These are phyloP conservation scores for Monascus purpureus DNA, from an alignment of 495 filamentous ascomycete species.

Conservation along the genomic window DNA sequence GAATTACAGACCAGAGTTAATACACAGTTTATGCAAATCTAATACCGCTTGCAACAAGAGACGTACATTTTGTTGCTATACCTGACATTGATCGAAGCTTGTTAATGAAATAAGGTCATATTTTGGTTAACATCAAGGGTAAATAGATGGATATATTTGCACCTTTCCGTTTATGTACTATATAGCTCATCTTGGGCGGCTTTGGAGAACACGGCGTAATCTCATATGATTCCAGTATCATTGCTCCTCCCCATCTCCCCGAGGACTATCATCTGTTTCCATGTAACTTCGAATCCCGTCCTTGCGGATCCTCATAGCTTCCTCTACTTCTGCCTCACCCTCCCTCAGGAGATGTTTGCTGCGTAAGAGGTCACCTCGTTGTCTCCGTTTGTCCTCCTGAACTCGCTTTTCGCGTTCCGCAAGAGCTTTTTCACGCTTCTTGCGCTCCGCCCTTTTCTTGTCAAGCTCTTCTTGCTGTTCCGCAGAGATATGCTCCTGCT, in stretches of 20 bases:
- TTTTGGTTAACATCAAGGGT: too few relatives aligned
- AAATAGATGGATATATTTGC: too few relatives aligned
- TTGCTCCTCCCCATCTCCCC: too few relatives aligned
- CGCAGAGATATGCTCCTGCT: constrained; percentile 30
- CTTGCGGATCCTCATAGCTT: constrained; percentile 64
- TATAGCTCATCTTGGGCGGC: too few relatives aligned
- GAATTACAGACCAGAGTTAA: neutral
- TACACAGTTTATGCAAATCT: neutral
- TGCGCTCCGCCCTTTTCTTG: constrained; percentile 48
- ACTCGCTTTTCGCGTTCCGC: constrained; percentile 60
- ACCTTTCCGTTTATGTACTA: too few relatives aligned
- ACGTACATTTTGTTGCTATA: neutral
- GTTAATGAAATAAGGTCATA: constrained; percentile 5
- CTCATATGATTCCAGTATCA: too few relatives aligned
- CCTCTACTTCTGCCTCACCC: constrained; percentile 65
- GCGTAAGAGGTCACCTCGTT: constrained; percentile 48
- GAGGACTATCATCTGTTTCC: neutral
- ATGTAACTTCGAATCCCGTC: constrained; percentile 44
- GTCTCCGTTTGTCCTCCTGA: constrained; percentile 57
- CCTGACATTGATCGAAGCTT: too few relatives aligned
- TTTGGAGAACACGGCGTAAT: too few relatives aligned
- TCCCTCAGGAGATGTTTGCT: constrained; percentile 56
- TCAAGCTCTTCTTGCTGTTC: constrained; percentile 47
- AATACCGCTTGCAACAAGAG: too few relatives aligned
- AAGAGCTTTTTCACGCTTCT: constrained; percentile 60